Conservation (phyloP, 768 basidiomycete species). For the Cystofilobasidium ferigula region DNA sequence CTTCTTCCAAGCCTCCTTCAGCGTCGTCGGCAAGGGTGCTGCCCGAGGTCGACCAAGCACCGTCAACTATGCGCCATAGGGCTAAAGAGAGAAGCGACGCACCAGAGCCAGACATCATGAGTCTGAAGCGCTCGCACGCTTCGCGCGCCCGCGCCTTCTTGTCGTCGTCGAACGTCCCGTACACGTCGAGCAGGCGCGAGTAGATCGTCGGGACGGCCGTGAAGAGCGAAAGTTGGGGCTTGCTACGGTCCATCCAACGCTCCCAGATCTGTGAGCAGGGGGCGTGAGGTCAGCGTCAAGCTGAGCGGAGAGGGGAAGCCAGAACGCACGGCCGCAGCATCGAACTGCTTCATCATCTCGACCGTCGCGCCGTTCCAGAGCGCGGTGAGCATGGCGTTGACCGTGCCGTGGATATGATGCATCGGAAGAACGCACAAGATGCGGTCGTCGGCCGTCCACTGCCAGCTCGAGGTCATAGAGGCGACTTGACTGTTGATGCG, state of each 20-base stretch:
- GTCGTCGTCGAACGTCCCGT: constrained; percentile 1
- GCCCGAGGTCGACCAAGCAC: not conserved
- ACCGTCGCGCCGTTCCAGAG: constrained; percentile 34
- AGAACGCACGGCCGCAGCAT: constrained; percentile 24
- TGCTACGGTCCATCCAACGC: constrained; percentile 27
- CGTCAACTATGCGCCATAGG: not conserved
- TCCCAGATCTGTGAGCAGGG: constrained; percentile 30
- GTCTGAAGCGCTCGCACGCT: constrained; percentile 29
- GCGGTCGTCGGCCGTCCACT: constrained; percentile 18
- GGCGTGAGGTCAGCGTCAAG: not conserved
- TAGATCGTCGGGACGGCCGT: constrained; percentile 34
- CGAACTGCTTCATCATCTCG: constrained; percentile 33
- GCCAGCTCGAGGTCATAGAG: constrained; percentile 11
- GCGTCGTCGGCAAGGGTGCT: constrained; percentile 33
- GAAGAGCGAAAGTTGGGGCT: constrained; percentile 33
- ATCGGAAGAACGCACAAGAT: constrained; percentile 29
- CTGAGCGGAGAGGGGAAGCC: not conserved
- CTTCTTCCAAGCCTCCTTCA: constrained; percentile 32
- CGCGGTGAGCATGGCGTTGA: constrained; percentile 32
- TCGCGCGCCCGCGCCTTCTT: constrained; percentile 27
- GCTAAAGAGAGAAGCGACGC: not conserved
- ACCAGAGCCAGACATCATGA: constrained; percentile 32
- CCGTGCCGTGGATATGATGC: constrained; percentile 35
- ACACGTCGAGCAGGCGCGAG: constrained; percentile 17
- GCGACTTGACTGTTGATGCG: not conserved